Evolutionary conservation across 75 land plant genomes (phyloP).

Genomic region (Selaginella moellendorffii): DNA sequence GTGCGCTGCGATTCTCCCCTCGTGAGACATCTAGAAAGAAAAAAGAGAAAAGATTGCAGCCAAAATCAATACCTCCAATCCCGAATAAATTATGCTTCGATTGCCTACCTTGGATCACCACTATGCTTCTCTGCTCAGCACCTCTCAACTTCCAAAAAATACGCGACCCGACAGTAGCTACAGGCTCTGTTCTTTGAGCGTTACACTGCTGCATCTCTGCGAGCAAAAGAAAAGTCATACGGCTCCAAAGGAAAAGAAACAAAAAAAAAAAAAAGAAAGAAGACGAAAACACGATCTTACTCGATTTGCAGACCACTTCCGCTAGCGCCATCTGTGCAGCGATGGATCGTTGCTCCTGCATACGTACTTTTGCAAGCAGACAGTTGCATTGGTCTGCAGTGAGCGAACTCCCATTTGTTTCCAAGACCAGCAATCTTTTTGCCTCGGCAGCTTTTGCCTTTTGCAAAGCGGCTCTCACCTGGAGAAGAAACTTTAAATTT

Average conservation of each 20-base stretch:
- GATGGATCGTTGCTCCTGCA: not conserved
- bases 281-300: not conserved
- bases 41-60: too few relatives aligned
- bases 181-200: slow-evolving; percentile 52
- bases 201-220: slow-evolving; percentile 31
- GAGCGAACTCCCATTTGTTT: not conserved
- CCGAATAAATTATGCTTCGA: too few relatives aligned
- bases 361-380: not conserved
- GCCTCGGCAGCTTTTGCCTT: not conserved
- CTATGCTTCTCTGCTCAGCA: slow-evolving; percentile 18
- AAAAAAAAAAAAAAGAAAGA: not conserved
- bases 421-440: not conserved
- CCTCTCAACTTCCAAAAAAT: slow-evolving; percentile 44
- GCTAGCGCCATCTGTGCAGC: not conserved
- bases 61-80: too few relatives aligned
- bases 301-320: not conserved
- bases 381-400: not conserved
- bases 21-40: not conserved
- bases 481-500: too few relatives aligned
- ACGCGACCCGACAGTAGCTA: slow-evolving; percentile 26
- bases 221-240: not conserved
- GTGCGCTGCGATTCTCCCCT: not conserved
- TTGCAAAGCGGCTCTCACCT: not conserved
- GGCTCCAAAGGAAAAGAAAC: not conserved
- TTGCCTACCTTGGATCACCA: slow-evolving; percentile 60